Conservation (phyloP, 768 basidiomycete genomes). For the Exsudoporus frostii region DNA sequence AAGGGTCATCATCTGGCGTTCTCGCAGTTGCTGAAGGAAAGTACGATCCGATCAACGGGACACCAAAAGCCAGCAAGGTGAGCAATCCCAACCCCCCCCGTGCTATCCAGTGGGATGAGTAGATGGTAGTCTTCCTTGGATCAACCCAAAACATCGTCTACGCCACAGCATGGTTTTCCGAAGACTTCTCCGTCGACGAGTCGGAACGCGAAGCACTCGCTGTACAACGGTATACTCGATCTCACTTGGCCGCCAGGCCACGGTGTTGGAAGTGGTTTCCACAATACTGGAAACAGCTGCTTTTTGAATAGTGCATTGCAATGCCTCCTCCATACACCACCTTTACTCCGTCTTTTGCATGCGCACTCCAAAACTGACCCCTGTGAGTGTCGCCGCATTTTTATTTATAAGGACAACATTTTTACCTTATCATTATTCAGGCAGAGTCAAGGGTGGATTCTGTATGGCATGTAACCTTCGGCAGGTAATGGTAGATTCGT, state of each 20-base stretch:
- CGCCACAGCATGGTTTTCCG: slow-evolving; percentile 25
- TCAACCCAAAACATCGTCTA: slow-evolving; percentile 22
- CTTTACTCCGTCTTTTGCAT: slow-evolving; percentile 63
- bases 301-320: slow-evolving; percentile 95
- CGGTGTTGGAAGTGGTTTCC: slow-evolving; percentile 58
- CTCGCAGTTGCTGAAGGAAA: slow-evolving; percentile 70
- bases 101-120: slow-evolving; percentile 1
- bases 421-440: slow-evolving; percentile 26
- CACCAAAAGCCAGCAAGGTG: slow-evolving; percentile 54
- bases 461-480: slow-evolving; percentile 81
- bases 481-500: slow-evolving; percentile 51
- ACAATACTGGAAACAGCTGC: slow-evolving; percentile 91
- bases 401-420: not conserved
- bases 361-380: slow-evolving; percentile 46
- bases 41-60: slow-evolving; percentile 78
- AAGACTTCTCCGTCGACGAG: slow-evolving; percentile 27
- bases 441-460: slow-evolving; percentile 47
- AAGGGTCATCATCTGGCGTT: slow-evolving; percentile 77
- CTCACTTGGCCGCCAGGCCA: slow-evolving; percentile 55
- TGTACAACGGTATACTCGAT: slow-evolving; percentile 57
- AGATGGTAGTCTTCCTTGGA: slow-evolving; percentile 14
- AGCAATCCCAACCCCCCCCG: slow-evolving; percentile 17
- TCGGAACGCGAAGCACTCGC: slow-evolving; percentile 33
- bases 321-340: slow-evolving; percentile 89
- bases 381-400: slow-evolving; percentile 49